These are phyloP conservation scores for Candida andamanensis DNA, from an alignment of 805 yeast genomes.

Conservation along the genomic window DNA sequence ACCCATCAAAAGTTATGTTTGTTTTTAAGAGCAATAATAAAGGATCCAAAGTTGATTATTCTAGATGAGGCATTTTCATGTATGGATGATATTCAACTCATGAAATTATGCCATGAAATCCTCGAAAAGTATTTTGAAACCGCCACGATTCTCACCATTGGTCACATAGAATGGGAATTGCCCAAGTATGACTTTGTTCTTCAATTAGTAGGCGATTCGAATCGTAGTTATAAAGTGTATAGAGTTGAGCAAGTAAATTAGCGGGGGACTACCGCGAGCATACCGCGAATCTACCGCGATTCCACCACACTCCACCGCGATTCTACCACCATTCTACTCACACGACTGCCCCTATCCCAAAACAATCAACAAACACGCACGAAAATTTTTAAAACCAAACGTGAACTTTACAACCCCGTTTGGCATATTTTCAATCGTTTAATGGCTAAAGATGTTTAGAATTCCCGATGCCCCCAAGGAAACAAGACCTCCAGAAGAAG, in stretches of 20 bases:
- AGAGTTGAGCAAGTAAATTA: conserved; percentile 4
- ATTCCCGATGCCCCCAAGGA: conserved; percentile 40
- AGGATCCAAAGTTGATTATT: conserved; percentile 71
- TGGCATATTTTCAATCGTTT: too few relatives aligned
- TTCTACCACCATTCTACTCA: too few relatives aligned
- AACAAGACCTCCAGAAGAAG: conserved; percentile 23
- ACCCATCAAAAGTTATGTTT: conserved; percentile 76
- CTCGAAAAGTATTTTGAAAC: conserved; percentile 16
- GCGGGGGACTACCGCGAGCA: too few relatives aligned
- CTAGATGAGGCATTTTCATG: conserved; percentile 92
- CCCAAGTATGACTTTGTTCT: conserved; percentile 56
- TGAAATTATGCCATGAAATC: conserved; percentile 29
- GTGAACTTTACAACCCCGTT: too few relatives aligned
- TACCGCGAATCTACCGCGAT: too few relatives aligned
- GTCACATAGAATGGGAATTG: conserved; percentile 78
- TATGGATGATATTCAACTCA: conserved; percentile 57
- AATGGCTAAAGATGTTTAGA: too few relatives aligned
- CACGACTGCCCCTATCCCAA: too few relatives aligned
- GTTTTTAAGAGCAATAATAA: conserved; percentile 71
- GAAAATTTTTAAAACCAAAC: too few relatives aligned
- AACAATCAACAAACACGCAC: too few relatives aligned
- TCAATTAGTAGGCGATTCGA: conserved; percentile 26
- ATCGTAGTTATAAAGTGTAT: conserved; percentile 17
- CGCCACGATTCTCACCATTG: conserved; percentile 74
- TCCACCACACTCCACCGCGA: too few relatives aligned